These are phyloP conservation scores for Tulasnella sp. DNA, from an alignment of 768 basidiomycete genomes.

Conservation along the genomic window DNA sequence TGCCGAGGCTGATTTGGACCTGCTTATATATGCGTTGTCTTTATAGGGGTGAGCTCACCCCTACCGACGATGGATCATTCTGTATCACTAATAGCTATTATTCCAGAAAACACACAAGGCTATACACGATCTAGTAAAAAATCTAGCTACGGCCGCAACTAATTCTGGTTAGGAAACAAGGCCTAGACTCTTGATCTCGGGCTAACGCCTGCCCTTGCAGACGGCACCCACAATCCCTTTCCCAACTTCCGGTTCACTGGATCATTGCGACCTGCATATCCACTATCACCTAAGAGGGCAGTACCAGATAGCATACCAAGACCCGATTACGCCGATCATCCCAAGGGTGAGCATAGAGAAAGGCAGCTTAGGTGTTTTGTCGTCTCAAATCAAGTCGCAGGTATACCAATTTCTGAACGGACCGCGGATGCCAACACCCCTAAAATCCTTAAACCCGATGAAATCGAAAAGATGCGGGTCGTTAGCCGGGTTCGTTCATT, in stretches of 20 bases:
- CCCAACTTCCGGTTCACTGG: slow-evolving; percentile 76
- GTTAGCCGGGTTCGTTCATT: slow-evolving; percentile 68
- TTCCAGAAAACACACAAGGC: slow-evolving; percentile 76
- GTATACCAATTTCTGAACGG: slow-evolving; percentile 35
- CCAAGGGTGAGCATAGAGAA: slow-evolving; percentile 45
- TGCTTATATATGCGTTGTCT: not conserved
- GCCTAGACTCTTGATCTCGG: not conserved
- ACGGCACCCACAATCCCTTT: slow-evolving; percentile 78
- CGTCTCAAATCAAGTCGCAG: not conserved
- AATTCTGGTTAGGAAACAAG: slow-evolving; percentile 22
- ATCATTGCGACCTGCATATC: slow-evolving; percentile 74
- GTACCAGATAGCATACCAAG: slow-evolving; percentile 80
- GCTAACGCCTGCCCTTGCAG: slow-evolving; percentile 40
- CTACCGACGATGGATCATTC: not conserved
- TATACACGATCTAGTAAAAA: slow-evolving; percentile 54
- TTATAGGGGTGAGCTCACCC: slow-evolving; percentile 21
- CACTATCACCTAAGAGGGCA: slow-evolving; percentile 69
- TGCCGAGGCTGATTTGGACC: not conserved
- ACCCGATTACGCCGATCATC: slow-evolving; percentile 80
- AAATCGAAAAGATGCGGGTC: slow-evolving; percentile 84
- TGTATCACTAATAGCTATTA: not conserved
- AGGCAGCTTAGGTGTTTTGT: not conserved
- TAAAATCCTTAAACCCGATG: slow-evolving; percentile 61
- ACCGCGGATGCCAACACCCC: slow-evolving; percentile 37
- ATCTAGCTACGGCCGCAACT: slow-evolving; percentile 38